These are phyloP conservation scores for Arabidopsis suecica DNA, from an alignment of 345 rosid species.

Conservation along the genomic window DNA sequence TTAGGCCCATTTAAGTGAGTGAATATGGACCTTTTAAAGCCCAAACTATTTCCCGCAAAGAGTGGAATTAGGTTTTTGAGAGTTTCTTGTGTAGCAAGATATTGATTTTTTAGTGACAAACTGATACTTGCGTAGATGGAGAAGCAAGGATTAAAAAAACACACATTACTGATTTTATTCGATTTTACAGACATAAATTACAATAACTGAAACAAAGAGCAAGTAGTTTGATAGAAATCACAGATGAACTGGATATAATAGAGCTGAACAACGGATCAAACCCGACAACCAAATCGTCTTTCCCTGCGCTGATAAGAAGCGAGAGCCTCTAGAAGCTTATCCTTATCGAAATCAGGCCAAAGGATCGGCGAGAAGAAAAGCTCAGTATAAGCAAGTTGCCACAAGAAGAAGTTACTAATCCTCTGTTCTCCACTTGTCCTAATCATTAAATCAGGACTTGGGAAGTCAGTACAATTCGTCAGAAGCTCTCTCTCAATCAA, in stretches of 20 bases:
- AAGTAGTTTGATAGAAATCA: background rate
- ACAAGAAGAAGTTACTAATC: constrained; percentile 76
- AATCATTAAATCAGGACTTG: constrained; percentile 68
- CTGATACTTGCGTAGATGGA: background rate
- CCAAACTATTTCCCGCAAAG: background rate
- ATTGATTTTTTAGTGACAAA: background rate
- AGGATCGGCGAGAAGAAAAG: constrained; percentile 57
- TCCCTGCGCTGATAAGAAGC: constrained; percentile 62
- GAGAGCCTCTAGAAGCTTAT: constrained; percentile 56
- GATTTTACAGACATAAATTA: background rate
- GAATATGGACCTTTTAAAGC: background rate
- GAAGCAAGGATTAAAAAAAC: no score
- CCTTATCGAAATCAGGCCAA: constrained; percentile 82
- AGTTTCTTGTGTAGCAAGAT: constrained; percentile 4
- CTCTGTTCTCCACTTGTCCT: constrained; percentile 78
- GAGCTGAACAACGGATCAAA: background rate
- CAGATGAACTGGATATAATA: background rate
- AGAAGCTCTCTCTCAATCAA: constrained; percentile 63
- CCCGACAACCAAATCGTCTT: constrained; percentile 61
- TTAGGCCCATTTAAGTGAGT: background rate
- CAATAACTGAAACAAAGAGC: background rate
- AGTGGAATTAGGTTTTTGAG: background rate
- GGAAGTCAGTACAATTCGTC: constrained; percentile 59
- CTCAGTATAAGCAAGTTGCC: constrained; percentile 80
- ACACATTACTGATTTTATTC: background rate